These are phyloP conservation scores for Avena sativa DNA, from an alignment of 176 grass and related monocot genomes.

Conservation along the genomic window DNA sequence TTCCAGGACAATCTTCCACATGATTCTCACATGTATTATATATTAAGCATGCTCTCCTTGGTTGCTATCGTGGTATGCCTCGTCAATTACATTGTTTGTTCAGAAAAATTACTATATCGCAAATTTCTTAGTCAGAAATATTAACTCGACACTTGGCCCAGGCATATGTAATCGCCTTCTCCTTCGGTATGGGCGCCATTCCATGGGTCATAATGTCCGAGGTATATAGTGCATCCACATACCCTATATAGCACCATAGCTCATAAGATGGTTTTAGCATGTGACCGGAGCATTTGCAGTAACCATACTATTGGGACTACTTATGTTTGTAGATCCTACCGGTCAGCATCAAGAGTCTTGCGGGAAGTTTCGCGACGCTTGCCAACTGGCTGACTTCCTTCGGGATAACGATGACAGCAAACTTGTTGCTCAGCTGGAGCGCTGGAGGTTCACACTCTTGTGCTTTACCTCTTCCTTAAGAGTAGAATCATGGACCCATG, in stretches of 20 bases:
- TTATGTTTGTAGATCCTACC: conserved; percentile 58
- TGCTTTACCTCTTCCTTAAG: conserved; percentile 9
- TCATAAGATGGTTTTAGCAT: conserved; percentile 37
- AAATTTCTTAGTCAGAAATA: background rate
- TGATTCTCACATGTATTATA: conserved; percentile 63
- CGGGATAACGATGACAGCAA: conserved; percentile 87
- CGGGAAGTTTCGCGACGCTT: conserved; percentile 84
- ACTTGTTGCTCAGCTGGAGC: conserved; percentile 86
- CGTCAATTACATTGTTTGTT: background rate
- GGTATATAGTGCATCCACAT: conserved; percentile 49
- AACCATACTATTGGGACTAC: background rate
- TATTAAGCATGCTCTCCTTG: conserved; percentile 66
- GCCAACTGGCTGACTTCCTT: conserved; percentile 93
- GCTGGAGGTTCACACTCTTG: conserved; percentile 60
- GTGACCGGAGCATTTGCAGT: background rate
- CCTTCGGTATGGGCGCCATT: conserved; percentile 92
- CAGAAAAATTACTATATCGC: conserved; percentile 1
- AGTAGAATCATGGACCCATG: conserved; percentile 2
- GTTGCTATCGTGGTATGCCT: conserved; percentile 80
- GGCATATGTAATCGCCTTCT: conserved; percentile 81
- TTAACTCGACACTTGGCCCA: conserved; percentile 48
- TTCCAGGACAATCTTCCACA: conserved; percentile 67
- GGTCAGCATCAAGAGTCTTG: conserved; percentile 86
- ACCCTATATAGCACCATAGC: background rate
- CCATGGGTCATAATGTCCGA: conserved; percentile 99